A percentile compares a stretch with the other conserved stretches of the same genome.
phyloP scores from a whole-genome alignment of 129 eudicot genomes.

The Centella asiatica region DNA sequence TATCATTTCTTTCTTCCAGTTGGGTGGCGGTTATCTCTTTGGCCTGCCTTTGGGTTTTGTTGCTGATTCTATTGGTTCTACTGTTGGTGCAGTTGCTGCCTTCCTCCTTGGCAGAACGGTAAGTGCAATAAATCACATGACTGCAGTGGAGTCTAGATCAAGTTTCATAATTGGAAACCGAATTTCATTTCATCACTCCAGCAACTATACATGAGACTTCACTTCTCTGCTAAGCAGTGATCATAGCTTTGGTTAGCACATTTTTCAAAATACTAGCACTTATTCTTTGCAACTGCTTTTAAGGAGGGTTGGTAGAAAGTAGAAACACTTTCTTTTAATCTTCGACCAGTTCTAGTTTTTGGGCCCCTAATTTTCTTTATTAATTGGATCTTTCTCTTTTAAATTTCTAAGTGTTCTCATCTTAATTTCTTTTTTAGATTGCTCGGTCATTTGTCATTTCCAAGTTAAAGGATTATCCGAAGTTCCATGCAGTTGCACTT shows the following conservation, averaged over 20 bases:
- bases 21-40: constrained; percentile 92
- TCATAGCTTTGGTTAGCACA: background rate
- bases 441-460: constrained; percentile 74
- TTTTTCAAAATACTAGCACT: background rate
- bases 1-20: constrained; percentile 32
- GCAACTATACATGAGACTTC: background rate
- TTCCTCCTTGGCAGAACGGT: constrained; percentile 87
- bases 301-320: background rate
- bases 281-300: background rate
- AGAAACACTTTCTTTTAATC: background rate
- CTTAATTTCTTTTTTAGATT: constrained; percentile 35
- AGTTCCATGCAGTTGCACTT: constrained; percentile 77
- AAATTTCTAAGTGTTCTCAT: background rate
- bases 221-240: background rate
- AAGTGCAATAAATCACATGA: constrained; percentile 18
- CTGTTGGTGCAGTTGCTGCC: constrained; percentile 69
- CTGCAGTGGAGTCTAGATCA: background rate
- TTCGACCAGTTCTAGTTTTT: background rate
- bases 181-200: background rate
- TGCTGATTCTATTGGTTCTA: constrained; percentile 86
- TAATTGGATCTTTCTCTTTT: background rate
- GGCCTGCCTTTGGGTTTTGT: constrained; percentile 77
- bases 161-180: background rate
- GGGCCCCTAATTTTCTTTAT: background rate
- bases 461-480: constrained; percentile 70